Percentiles rank a stretch among this genome's conserved stretches.
Conservation (phyloP, 805 yeast species). For the Komagataella pastoris region DNA sequence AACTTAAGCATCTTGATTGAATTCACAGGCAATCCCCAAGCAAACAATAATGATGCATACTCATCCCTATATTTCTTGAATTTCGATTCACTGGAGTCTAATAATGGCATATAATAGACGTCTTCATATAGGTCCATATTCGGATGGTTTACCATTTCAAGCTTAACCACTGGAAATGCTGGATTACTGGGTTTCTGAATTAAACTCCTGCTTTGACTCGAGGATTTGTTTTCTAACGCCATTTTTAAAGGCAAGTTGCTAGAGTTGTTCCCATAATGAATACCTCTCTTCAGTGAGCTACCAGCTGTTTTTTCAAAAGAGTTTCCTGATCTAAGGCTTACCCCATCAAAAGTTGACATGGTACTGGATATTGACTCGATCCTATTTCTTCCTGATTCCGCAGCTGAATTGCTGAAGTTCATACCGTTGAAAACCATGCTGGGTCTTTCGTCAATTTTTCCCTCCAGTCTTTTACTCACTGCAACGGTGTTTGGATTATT, state of each 20-base stretch:
- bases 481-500: conserved; percentile 26
- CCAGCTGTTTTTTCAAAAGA: not conserved
- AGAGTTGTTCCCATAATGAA: not conserved
- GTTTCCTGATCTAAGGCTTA: not conserved
- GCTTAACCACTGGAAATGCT: conserved; percentile 19
- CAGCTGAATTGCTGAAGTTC: not conserved
- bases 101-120: conserved; percentile 23
- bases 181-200: not conserved
- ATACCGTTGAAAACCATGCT: conserved; percentile 2
- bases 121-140: conserved; percentile 30
- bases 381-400: not conserved
- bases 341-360: not conserved
- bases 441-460: not conserved
- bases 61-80: conserved; percentile 38
- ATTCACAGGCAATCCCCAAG: conserved; percentile 78
- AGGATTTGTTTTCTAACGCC: not conserved
- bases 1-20: conserved; percentile 68
- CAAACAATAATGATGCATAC: conserved; percentile 64
- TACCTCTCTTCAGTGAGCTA: not conserved
- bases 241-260: not conserved
- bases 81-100: conserved; percentile 23
- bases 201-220: not conserved
- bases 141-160: conserved; percentile 32
- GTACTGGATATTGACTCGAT: not conserved
- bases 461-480: not conserved